phyloP scores from a whole-genome alignment of 2,329 filamentous ascomycete species.

The Cadophora sp. region DNA sequence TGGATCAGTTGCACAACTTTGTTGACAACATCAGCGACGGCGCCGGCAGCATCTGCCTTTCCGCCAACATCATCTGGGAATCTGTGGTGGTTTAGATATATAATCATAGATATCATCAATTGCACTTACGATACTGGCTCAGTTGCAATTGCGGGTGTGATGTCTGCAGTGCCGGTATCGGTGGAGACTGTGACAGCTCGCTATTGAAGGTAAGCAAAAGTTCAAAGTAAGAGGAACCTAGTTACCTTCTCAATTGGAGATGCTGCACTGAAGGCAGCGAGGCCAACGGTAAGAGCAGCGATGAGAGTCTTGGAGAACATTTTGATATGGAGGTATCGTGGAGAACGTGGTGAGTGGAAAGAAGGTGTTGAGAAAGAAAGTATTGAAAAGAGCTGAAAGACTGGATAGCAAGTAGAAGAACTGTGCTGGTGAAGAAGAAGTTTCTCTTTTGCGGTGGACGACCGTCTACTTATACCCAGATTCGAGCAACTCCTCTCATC shows the following conservation, averaged over 20 bases:
- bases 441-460: not conserved
- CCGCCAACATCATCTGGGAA: constrained; percentile 19
- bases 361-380: not conserved
- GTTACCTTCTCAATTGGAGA: constrained; percentile 8
- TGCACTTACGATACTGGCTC: constrained; percentile 9
- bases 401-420: constrained; percentile 1
- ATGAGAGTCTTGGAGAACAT: constrained; percentile 5
- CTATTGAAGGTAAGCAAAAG: constrained; percentile 12
- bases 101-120: not conserved
- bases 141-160: constrained; percentile 18
- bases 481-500: not conserved
- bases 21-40: constrained; percentile 24
- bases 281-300: constrained; percentile 4
- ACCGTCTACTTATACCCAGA: not conserved
- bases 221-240: too few species aligned
- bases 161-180: constrained; percentile 17
- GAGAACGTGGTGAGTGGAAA: not conserved
- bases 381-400: not conserved
- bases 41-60: constrained; percentile 22
- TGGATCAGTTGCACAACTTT: constrained; percentile 28
- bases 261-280: constrained; percentile 5
- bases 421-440: constrained; percentile 14
- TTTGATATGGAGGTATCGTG: not conserved
- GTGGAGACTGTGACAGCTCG: constrained; percentile 25
- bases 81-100: not conserved